Evolutionary conservation across 1,139 yeast species (phyloP).

Genomic region (Zygoascus sp.): DNA sequence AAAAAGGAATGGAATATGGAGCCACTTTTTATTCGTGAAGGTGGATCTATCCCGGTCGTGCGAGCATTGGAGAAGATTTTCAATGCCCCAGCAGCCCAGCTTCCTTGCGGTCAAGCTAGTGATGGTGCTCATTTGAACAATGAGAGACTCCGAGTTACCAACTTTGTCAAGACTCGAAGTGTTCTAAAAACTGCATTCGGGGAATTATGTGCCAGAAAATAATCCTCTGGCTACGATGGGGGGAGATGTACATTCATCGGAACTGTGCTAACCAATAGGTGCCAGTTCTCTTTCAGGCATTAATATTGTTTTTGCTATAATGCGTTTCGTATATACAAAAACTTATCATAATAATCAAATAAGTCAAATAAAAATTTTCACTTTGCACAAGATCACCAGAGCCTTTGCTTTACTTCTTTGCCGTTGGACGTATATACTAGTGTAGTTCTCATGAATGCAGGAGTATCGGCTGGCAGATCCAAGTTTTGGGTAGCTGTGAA

Average conservation of each 20-base stretch:
- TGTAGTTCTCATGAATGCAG: constrained; percentile 17
- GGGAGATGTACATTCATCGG: neutral
- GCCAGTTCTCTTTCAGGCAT: too few species aligned
- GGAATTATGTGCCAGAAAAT: constrained; percentile 9
- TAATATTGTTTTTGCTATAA: too few species aligned
- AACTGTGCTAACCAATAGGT: too few species aligned
- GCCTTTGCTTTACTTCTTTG: constrained; percentile 12
- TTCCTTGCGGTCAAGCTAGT: constrained; percentile 94
- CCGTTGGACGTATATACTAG: constrained; percentile 14
- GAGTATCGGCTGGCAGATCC: constrained; percentile 21
- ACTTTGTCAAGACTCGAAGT: constrained; percentile 67
- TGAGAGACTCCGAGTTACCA: constrained; percentile 75
- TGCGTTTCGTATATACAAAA: neutral
- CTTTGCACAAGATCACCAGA: too few species aligned
- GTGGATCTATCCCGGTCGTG: constrained; percentile 93
- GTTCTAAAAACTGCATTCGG: constrained; percentile 41
- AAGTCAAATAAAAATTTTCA: too few species aligned
- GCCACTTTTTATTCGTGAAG: constrained; percentile 87
- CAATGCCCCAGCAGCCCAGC: constrained; percentile 85
- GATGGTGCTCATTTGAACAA: constrained; percentile 92
- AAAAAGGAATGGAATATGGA: constrained; percentile 60
- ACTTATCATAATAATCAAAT: too few species aligned
- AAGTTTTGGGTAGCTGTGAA: constrained; percentile 22
- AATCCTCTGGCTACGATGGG: neutral
- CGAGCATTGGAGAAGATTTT: constrained; percentile 78